Evolutionary conservation across 176 grass and related monocot genomes (phyloP).

Genomic region (Lolium multiflorum): DNA sequence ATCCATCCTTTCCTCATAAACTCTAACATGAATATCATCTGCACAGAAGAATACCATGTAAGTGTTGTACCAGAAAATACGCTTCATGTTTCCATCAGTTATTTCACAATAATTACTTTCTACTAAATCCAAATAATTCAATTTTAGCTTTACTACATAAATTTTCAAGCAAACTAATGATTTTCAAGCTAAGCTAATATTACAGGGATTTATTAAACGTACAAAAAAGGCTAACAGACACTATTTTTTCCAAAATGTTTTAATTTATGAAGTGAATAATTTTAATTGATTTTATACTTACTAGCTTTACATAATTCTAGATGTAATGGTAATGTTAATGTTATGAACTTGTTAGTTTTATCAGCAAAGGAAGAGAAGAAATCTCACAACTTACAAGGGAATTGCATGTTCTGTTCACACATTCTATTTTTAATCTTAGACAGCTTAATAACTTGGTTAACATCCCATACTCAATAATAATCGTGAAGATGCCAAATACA

Average conservation of each 20-base stretch:
- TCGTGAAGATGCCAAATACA: not conserved
- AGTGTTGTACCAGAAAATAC: conserved; percentile 27
- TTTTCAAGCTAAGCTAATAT: not conserved
- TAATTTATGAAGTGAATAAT: not conserved
- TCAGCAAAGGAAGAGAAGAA: conserved; percentile 9
- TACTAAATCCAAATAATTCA: conserved; percentile 2
- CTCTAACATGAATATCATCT: conserved; percentile 94
- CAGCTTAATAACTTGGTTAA: not conserved
- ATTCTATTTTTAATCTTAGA: not conserved
- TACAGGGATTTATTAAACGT: not conserved
- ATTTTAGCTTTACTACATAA: conserved; percentile 23
- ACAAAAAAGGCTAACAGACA: not conserved
- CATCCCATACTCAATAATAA: not conserved
- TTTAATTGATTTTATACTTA: not conserved
- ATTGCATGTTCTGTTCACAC: not conserved
- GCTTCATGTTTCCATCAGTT: conserved; percentile 20
- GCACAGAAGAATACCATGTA: conserved; percentile 39
- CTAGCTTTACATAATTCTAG: not conserved
- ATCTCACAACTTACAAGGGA: not conserved
- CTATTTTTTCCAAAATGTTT: not conserved
- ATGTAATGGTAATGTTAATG: not conserved
- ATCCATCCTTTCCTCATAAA: conserved; percentile 97
- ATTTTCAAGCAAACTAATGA: not conserved
- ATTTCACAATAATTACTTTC: conserved; percentile 36
- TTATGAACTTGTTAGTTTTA: not conserved